Conservation (phyloP, 2,329 filamentous ascomycete species). For the Alternaria sp. region DNA sequence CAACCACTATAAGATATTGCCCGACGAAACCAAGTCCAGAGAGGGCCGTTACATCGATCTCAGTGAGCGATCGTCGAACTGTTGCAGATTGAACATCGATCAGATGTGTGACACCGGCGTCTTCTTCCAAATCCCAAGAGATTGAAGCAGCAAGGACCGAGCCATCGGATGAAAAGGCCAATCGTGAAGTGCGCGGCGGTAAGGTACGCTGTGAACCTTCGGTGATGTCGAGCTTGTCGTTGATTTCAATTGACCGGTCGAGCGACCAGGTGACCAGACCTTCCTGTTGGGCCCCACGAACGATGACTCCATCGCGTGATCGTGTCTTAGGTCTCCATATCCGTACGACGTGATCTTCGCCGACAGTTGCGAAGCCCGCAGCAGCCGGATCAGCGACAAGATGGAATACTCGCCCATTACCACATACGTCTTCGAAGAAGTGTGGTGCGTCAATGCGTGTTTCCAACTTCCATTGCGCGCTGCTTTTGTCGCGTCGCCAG, state of each 20-base stretch:
- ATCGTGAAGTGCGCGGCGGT: constrained; percentile 64
- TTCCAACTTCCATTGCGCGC: constrained; percentile 73
- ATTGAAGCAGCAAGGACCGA: constrained; percentile 48
- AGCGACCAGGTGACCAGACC: constrained; percentile 79
- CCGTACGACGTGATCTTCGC: constrained; percentile 78
- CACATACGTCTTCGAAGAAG: constrained; percentile 57
- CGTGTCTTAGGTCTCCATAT: constrained; percentile 82
- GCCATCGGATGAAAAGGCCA: constrained; percentile 72
- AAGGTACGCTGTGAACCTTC: constrained; percentile 39
- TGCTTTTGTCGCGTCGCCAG: constrained; percentile 71
- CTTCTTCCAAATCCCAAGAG: constrained; percentile 48
- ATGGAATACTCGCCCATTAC: constrained; percentile 70
- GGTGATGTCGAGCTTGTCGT: constrained; percentile 46
- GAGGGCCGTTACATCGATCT: constrained; percentile 71
- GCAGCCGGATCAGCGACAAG: constrained; percentile 75
- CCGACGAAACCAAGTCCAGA: constrained; percentile 76
- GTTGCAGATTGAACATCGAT: constrained; percentile 76
- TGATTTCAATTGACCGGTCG: constrained; percentile 62
- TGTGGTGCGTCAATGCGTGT: constrained; percentile 88
- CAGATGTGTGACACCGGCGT: constrained; percentile 73
- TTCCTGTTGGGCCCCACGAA: constrained; percentile 62
- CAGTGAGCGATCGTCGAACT: constrained; percentile 72
- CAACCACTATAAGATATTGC: constrained; percentile 78
- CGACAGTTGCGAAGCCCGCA: constrained; percentile 83
- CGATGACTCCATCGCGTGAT: constrained; percentile 71